Conservation (phyloP, 768 basidiomycete species). For the Galerina sulciceps region DNA sequence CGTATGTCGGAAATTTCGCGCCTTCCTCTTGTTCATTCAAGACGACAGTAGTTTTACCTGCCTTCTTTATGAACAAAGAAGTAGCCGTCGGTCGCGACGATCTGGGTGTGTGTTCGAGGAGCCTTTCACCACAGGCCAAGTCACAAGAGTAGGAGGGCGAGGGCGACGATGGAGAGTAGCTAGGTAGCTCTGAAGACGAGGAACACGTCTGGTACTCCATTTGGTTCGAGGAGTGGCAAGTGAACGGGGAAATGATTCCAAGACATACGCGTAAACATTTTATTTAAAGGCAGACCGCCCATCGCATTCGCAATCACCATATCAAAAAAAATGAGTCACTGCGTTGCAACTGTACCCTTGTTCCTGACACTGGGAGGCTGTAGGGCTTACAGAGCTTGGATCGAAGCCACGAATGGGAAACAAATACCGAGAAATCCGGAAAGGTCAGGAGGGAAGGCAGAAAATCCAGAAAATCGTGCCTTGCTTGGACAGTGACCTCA, state of each 20-base stretch:
- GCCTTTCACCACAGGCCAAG: slow-evolving; percentile 54
- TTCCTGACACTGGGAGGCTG: too few relatives aligned
- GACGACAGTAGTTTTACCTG: slow-evolving; percentile 43
- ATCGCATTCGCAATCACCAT: too few relatives aligned
- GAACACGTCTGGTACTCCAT: slow-evolving; percentile 16
- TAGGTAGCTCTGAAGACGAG: slow-evolving; percentile 40
- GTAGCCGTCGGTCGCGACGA: slow-evolving; percentile 31
- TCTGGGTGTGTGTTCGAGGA: slow-evolving; percentile 52
- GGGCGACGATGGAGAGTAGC: slow-evolving; percentile 57
- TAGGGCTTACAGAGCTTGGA: too few relatives aligned
- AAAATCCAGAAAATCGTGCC: too few relatives aligned
- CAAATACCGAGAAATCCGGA: too few relatives aligned
- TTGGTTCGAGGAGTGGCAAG: slow-evolving; percentile 1
- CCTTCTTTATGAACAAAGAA: slow-evolving; percentile 43
- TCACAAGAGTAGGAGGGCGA: slow-evolving; percentile 63
- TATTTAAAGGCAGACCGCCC: background rate
- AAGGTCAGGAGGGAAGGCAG: too few relatives aligned
- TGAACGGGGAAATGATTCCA: background rate
- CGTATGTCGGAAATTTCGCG: slow-evolving; percentile 44
- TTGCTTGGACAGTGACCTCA: too few relatives aligned
- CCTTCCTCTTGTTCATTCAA: slow-evolving; percentile 51
- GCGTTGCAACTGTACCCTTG: too few relatives aligned
- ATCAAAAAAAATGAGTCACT: too few relatives aligned
- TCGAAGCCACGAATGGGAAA: too few relatives aligned
- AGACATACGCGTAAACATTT: background rate